A percentile compares a stretch with the other conserved stretches of the same genome.
Conservation (phyloP, 208 protist species). For the Wallacemonas rigidus region DNA sequence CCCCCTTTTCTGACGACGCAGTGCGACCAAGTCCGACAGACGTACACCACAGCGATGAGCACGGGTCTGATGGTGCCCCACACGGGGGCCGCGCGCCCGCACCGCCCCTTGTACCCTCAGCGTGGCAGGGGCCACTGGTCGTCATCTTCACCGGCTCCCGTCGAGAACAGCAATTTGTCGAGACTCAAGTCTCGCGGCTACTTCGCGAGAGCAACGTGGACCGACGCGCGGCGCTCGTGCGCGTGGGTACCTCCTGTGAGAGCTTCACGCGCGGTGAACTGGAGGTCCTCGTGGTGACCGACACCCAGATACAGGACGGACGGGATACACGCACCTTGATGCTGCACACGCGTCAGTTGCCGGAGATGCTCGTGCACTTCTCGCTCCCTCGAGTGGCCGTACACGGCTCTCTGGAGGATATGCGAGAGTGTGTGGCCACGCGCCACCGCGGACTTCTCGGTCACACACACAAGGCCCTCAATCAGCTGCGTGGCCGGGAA, state of each 20-base stretch:
- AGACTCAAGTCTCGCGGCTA: slow-evolving; percentile 29
- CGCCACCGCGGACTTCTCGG: slow-evolving; percentile 39
- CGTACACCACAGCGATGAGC: too few relatives aligned
- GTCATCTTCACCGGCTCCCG: slow-evolving; percentile 54
- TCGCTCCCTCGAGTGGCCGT: slow-evolving; percentile 48
- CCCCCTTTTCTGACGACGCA: background rate
- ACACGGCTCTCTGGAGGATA: slow-evolving; percentile 45
- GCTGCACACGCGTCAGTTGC: slow-evolving; percentile 20
- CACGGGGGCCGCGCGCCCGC: background rate
- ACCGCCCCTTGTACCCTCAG: background rate
- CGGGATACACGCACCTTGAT: slow-evolving; percentile 28
- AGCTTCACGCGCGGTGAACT: slow-evolving; percentile 38
- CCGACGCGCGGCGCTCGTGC: slow-evolving; percentile 21
- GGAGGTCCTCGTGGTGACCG: slow-evolving; percentile 53
- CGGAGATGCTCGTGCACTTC: slow-evolving; percentile 54
- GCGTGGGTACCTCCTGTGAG: slow-evolving; percentile 34
- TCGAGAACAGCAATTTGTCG: slow-evolving; percentile 59
- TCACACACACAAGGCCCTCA: slow-evolving; percentile 18
- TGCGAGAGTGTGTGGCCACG: slow-evolving; percentile 44
- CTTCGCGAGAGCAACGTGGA: slow-evolving; percentile 27
- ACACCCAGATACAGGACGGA: slow-evolving; percentile 48
- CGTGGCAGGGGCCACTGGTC: slow-evolving; percentile 26
- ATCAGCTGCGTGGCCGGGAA: slow-evolving; percentile 7
- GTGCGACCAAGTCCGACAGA: too few relatives aligned
- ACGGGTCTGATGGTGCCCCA: too few relatives aligned